These are phyloP conservation scores for Melastoma malabathricum DNA, from an alignment of 345 rosid species.

Conservation along the genomic window DNA sequence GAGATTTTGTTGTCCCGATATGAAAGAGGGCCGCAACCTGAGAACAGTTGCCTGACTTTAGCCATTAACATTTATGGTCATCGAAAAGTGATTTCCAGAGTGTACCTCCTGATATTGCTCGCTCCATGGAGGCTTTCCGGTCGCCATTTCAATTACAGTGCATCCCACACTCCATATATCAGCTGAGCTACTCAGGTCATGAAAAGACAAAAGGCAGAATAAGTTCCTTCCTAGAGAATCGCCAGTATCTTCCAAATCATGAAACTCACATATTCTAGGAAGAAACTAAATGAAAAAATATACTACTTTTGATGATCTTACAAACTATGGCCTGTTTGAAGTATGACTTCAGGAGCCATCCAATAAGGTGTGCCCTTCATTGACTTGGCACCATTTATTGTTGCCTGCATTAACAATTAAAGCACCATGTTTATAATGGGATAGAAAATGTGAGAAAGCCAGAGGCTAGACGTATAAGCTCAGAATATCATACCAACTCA, in stretches of 20 bases:
- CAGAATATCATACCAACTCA: conserved; percentile 42
- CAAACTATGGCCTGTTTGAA: conserved; percentile 94
- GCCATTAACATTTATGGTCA: conserved; percentile 10
- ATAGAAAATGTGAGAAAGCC: neutral
- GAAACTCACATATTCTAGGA: no score
- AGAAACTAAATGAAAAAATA: no score
- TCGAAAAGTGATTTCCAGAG: neutral
- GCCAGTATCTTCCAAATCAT: no score
- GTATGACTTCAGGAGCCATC: conserved; percentile 98
- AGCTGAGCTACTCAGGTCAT: conserved; percentile 47
- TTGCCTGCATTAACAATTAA: conserved; percentile 37
- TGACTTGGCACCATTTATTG: conserved; percentile 86
- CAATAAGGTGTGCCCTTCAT: conserved; percentile 97
- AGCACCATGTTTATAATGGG: conserved; percentile 7
- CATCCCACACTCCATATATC: conserved; percentile 97
- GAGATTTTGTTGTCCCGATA: conserved; percentile 85
- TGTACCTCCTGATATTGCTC: conserved; percentile 86
- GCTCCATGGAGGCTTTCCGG: conserved; percentile 98
- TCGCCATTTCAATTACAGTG: conserved; percentile 96
- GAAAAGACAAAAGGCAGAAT: no score
- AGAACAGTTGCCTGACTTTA: conserved; percentile 6
- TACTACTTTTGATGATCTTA: conserved; percentile 16
- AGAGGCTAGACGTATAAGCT: no score
- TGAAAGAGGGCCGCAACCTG: conserved; percentile 96
- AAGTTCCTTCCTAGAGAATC: no score